Base-by-base conservation (phyloP, 2,329 filamentous ascomycete species). In the Colletotrichum noveboracense region DNA sequence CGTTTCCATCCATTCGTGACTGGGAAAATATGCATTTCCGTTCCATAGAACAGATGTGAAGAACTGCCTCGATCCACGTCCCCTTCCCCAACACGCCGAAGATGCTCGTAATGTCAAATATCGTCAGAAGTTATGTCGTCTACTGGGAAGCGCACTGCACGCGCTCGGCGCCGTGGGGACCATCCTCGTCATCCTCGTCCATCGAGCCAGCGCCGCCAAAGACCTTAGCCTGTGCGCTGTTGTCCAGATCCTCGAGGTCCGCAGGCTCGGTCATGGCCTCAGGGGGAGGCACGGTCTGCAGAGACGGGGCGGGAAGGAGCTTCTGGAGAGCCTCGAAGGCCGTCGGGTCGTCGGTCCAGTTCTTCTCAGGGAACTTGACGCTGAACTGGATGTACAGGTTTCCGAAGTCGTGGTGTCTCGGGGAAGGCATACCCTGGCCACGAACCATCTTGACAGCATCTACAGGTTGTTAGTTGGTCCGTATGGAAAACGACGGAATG, bases 321-420 rank as follows among this genome's bases (percentile, higher is more conserved):
- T 93, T 91, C 83, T 97, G 96, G 52, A 99, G 93, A 14, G 93
- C 89, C 73, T 95, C 92, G 80, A 98, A 94, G 77, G 95, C 93
- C 74, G 92, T 89, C 18, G 92, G 88, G 67, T 94, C 89, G 48
- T 91, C 84, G 48, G 91, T 91, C 90, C 92, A 94, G 83, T 91
- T 89, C 88, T 93, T 94, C 82, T 95, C 93, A 65, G 97, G 97
- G 91, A 99, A 98, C 88, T 98, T 98, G 87, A 99, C 96, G 82
- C 95, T 93, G 88, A 99, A 99, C 84, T 98, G 95, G 82, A 99
- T 96, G 89, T 97, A 99, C 80, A 99, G 90, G 88, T 99, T 98
- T 82, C 97, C 97, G 83, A 91, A 93, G 86, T 98, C 95, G 89
- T 99, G 97, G 86, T 98, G 97, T 81, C 97, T 93, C 86, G 92